These are phyloP conservation scores for Beverwykella pulmonaria DNA, from an alignment of 495 filamentous ascomycete genomes.

Conservation along the genomic window DNA sequence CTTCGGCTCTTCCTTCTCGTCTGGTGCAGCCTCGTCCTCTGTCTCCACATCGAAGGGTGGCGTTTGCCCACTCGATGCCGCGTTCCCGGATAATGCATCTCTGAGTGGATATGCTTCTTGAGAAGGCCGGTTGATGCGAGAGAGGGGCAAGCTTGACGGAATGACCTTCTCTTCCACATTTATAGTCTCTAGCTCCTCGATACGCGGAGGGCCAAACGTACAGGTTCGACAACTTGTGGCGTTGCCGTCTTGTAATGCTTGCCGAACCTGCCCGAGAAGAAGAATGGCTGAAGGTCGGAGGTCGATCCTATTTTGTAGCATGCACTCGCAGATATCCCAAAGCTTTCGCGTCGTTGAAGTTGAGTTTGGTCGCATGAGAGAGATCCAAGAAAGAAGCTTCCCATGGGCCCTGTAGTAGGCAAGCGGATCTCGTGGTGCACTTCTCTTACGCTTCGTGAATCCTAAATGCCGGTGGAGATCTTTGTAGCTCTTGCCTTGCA, in stretches of 20 bases:
- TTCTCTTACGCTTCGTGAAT: neutral
- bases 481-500: conserved; percentile 11
- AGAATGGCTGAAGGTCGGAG: conserved; percentile 20
- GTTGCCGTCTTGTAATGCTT: neutral
- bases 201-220: neutral
- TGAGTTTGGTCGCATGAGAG: conserved; percentile 1
- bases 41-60: too few relatives aligned
- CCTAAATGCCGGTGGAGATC: conserved; percentile 20
- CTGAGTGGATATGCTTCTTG: neutral
- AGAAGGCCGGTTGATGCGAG: neutral
- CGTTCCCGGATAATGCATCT: neutral
- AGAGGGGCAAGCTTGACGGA: neutral
- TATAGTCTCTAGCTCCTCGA: neutral
- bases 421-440: neutral
- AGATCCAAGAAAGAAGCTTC: conserved; percentile 17
- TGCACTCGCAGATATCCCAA: conserved; percentile 22
- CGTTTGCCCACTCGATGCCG: neutral
- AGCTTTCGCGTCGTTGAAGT: conserved; percentile 5
- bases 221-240: neutral
- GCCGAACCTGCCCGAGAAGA: conserved; percentile 11
- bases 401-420: conserved; percentile 21
- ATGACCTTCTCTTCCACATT: neutral
- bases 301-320: conserved; percentile 15
- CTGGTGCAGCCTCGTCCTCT: neutral
- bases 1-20: neutral